These are phyloP conservation scores for Fusarium haematococcum DNA, from an alignment of 2,329 filamentous ascomycete genomes.

Conservation along the genomic window DNA sequence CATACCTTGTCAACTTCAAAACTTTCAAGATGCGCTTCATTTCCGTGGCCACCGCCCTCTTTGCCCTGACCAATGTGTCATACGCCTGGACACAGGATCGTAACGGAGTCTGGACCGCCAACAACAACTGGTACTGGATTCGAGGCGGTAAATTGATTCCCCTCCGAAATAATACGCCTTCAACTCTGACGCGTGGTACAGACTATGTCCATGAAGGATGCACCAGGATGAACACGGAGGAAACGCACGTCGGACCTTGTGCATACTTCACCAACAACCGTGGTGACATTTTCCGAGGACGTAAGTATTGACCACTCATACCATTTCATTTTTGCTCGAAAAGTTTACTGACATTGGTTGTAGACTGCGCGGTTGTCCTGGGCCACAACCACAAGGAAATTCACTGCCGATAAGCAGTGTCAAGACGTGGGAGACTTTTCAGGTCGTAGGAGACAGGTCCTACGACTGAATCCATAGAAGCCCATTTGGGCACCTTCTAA, in stretches of 20 bases:
- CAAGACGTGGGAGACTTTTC: neutral
- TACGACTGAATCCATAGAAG: neutral
- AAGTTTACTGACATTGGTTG: neutral
- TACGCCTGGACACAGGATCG: conserved; percentile 10
- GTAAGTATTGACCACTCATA: neutral
- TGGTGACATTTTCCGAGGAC: conserved; percentile 9
- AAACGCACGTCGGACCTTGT: neutral
- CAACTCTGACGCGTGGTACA: neutral
- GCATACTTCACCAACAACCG: neutral
- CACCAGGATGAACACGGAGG: neutral
- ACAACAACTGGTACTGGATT: conserved; percentile 20
- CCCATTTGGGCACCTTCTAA: neutral
- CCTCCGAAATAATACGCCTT: neutral
- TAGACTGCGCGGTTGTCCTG: conserved; percentile 11
- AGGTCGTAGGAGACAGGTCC: neutral
- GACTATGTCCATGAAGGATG: conserved; percentile 8
- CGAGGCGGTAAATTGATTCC: neutral
- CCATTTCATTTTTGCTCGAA: neutral
- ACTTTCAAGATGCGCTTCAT: conserved; percentile 6
- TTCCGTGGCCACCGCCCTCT: neutral
- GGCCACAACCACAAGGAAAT: neutral
- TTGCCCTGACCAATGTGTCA: neutral
- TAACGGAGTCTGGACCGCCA: conserved; percentile 15
- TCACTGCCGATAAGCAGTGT: neutral
- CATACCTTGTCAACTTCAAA: neutral